Conservation (phyloP, 2,329 filamentous ascomycete genomes). For the Rutstroemia sp. region DNA sequence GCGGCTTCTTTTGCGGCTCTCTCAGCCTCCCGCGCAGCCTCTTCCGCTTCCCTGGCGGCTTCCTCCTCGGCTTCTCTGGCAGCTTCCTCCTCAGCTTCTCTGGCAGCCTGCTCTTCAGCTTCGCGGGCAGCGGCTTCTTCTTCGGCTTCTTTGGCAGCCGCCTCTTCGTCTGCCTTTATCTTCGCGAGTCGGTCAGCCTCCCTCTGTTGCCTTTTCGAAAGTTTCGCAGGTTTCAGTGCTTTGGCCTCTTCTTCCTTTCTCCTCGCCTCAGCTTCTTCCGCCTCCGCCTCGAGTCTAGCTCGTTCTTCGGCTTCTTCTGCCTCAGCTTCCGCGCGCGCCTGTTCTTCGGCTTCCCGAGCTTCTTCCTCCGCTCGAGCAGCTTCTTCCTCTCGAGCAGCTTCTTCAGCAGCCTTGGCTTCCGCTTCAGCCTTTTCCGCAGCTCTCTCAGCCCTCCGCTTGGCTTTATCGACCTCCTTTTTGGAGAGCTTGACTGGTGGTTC, state of each 20-base stretch:
- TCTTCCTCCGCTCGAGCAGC: constrained; percentile 14
- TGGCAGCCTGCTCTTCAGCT: constrained; percentile 31
- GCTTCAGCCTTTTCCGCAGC: constrained; percentile 44
- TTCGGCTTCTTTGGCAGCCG: constrained; percentile 34
- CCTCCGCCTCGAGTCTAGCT: constrained; percentile 32
- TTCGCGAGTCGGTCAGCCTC: constrained; percentile 37
- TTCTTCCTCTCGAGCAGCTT: constrained; percentile 28
- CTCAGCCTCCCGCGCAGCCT: constrained; percentile 32
- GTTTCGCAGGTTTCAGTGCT: constrained; percentile 28
- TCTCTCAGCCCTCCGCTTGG: constrained; percentile 44
- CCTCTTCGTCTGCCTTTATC: constrained; percentile 39
- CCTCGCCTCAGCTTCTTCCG: constrained; percentile 27
- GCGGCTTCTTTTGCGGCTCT: constrained; percentile 33
- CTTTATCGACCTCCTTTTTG: constrained; percentile 43
- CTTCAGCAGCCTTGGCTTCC: constrained; percentile 40
- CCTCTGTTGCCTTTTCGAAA: constrained; percentile 43
- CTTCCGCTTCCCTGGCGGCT: constrained; percentile 34
- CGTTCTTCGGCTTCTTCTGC: constrained; percentile 29
- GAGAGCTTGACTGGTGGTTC: constrained; percentile 34
- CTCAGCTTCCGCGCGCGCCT: constrained; percentile 26
- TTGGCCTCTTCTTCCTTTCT: constrained; percentile 28
- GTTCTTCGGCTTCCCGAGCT: constrained; percentile 24
- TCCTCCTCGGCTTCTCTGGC: constrained; percentile 36
- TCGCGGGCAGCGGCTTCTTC: constrained; percentile 30
- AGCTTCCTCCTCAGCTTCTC: constrained; percentile 34